These are phyloP conservation scores for Flaveria linearis DNA, from an alignment of 129 eudicot species.

Conservation along the genomic window DNA sequence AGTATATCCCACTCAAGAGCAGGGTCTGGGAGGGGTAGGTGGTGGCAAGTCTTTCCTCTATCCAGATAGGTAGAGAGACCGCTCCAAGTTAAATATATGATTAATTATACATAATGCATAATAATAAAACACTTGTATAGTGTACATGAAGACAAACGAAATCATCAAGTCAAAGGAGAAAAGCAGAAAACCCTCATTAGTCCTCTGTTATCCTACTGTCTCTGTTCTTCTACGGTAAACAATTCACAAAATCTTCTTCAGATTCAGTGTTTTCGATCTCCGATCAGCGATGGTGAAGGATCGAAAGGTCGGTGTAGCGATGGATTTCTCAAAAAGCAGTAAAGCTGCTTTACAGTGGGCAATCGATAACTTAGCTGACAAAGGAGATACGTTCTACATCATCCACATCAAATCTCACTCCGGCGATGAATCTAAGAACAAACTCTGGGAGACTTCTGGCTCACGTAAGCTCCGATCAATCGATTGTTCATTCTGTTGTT, in stretches of 20 bases:
- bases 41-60: too few species aligned
- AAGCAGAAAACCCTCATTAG: constrained; percentile 19
- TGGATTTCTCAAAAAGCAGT: constrained; percentile 96
- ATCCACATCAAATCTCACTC: constrained; percentile 49
- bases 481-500: background rate
- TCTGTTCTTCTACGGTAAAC: background rate
- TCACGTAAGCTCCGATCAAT: constrained; percentile 51
- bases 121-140: too few species aligned
- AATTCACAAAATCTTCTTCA: background rate
- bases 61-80: too few species aligned
- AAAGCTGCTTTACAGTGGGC: constrained; percentile 82
- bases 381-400: constrained; percentile 64
- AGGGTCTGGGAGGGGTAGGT: too few species aligned
- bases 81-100: too few species aligned
- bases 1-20: too few species aligned
- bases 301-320: constrained; percentile 80
- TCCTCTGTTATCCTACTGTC: background rate
- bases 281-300: constrained; percentile 60
- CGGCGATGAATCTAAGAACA: constrained; percentile 45
- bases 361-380: constrained; percentile 68
- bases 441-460: constrained; percentile 63
- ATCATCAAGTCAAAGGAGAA: too few species aligned
- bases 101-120: too few species aligned
- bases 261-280: constrained; percentile 7
- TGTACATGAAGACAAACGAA: too few species aligned